These are phyloP conservation scores for Pleurotus djamor DNA, from an alignment of 768 basidiomycete species.

Conservation along the genomic window DNA sequence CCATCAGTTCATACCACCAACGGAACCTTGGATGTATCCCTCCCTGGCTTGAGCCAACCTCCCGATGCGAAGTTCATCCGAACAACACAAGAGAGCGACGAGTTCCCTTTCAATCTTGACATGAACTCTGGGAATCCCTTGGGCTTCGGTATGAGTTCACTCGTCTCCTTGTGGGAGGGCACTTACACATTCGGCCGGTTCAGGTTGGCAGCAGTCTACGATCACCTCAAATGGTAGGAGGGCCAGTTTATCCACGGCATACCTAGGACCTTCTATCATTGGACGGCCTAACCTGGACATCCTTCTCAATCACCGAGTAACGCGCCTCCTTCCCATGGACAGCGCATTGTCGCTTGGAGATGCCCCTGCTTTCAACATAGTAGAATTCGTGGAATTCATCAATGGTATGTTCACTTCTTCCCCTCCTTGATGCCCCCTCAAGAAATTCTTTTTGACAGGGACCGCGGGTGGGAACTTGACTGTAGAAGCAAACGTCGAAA, in stretches of 20 bases:
- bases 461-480: background rate
- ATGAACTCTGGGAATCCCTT: too few relatives aligned
- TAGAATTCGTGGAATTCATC: constrained; percentile 12
- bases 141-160: too few relatives aligned
- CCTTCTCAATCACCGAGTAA: constrained; percentile 16
- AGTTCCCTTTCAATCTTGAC: constrained; percentile 26
- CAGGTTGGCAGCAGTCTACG: constrained; percentile 19
- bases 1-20: constrained; percentile 20
- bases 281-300: constrained; percentile 21
- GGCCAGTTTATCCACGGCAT: constrained; percentile 21
- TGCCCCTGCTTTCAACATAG: constrained; percentile 13
- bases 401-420: background rate
- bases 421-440: background rate
- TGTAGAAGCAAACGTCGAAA: constrained; percentile 14
- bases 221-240: constrained; percentile 14
- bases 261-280: constrained; percentile 18
- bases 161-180: too few relatives aligned
- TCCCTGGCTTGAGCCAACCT: constrained; percentile 16
- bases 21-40: constrained; percentile 21
- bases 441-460: background rate
- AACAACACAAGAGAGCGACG: constrained; percentile 15
- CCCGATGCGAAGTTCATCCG: constrained; percentile 17
- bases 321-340: constrained; percentile 5
- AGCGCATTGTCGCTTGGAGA: background rate
- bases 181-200: too few relatives aligned